phyloP scores from a whole-genome alignment of 1,284 basidiomycete species.

The Cystobasidium pallidum region DNA sequence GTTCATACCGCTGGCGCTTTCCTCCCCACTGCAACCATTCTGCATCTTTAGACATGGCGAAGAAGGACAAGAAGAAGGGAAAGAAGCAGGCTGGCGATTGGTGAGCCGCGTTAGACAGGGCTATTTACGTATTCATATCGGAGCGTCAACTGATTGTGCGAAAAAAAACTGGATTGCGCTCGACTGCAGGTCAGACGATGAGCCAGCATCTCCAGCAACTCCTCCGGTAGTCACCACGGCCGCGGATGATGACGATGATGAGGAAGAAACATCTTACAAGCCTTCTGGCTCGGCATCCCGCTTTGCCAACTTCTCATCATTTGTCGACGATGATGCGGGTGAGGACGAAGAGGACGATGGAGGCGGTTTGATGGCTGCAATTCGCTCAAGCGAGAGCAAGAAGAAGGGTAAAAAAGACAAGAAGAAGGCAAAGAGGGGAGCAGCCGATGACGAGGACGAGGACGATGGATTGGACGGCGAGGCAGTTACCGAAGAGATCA shows the following conservation, averaged over 20 bases:
- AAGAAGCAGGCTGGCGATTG: conserved; percentile 43
- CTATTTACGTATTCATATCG: too few relatives aligned
- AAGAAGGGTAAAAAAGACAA: conserved; percentile 72
- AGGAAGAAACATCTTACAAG: conserved; percentile 13
- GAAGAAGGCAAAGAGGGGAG: conserved; percentile 52
- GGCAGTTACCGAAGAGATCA: conserved; percentile 56
- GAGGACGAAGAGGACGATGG: conserved; percentile 70
- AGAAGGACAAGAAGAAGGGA: conserved; percentile 46
- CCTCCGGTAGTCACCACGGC: conserved; percentile 1
- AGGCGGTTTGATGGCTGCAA: conserved; percentile 78
- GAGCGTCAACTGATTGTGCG: background rate
- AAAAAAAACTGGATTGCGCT: conserved; percentile 1
- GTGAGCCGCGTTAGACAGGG: too few relatives aligned
- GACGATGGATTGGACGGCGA: conserved; percentile 57
- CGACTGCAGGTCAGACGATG: conserved; percentile 25
- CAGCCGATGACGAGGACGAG: conserved; percentile 55
- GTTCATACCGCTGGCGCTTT: too few relatives aligned
- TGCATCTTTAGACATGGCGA: conserved; percentile 19
- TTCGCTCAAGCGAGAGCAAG: conserved; percentile 64
- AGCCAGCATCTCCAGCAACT: conserved; percentile 18
- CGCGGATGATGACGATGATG: conserved; percentile 20
- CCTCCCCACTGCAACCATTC: background rate
- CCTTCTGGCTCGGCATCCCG: conserved; percentile 11
- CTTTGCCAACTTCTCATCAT: conserved; percentile 41
- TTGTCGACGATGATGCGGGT: conserved; percentile 60